A percentile compares a stretch with the other conserved stretches of the same genome.
Conservation (phyloP, 345 rosid genomes). For the Eucalyptus sp. region DNA sequence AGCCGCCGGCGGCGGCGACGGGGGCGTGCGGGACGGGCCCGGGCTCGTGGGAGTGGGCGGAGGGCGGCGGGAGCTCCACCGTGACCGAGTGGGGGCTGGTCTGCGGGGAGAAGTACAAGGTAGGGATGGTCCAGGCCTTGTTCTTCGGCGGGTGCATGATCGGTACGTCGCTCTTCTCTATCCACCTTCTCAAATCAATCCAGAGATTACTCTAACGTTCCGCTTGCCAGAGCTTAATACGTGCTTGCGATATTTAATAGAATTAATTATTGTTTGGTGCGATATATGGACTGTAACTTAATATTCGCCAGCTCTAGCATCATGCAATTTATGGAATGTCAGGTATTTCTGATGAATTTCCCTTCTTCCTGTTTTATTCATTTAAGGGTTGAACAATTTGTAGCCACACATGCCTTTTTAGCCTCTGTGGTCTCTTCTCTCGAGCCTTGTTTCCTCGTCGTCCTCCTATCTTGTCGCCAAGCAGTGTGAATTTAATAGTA, state of each 20-base stretch:
- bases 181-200: background rate
- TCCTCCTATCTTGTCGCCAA: background rate
- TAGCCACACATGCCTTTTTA: background rate
- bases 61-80: slow-evolving; percentile 57
- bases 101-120: slow-evolving; percentile 68
- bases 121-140: slow-evolving; percentile 78
- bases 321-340: background rate
- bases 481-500: background rate
- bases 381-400: background rate
- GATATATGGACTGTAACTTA: background rate
- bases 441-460: background rate
- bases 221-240: background rate
- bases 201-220: background rate
- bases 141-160: slow-evolving; percentile 92
- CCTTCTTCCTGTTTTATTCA: background rate
- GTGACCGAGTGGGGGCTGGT: slow-evolving; percentile 80
- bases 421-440: background rate
- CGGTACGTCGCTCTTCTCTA: slow-evolving; percentile 25
- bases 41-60: slow-evolving; percentile 72
- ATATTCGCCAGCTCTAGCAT: background rate
- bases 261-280: background rate
- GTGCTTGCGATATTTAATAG: background rate
- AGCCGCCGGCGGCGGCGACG: slow-evolving; percentile 36
- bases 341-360: background rate
- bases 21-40: slow-evolving; percentile 36